Percentiles rank a stretch among this genome's conserved stretches.
These are phyloP conservation scores for Ilex aquifolium DNA, from an alignment of 257 asterid genomes.

Conservation along the genomic window DNA sequence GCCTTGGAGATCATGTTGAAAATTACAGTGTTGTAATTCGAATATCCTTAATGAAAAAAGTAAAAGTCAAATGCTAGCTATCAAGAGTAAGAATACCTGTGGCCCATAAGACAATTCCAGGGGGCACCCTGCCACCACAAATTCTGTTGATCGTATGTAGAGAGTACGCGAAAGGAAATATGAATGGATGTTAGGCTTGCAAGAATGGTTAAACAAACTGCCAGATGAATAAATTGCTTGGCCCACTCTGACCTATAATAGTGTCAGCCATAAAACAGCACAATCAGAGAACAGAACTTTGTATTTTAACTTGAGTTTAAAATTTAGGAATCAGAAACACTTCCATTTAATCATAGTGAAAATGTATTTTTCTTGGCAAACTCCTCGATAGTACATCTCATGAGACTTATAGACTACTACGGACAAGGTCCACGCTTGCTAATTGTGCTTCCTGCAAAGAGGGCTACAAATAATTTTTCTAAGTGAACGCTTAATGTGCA, in stretches of 20 bases:
- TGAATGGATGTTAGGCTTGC: conserved; percentile 76
- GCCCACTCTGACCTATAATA: conserved; percentile 75
- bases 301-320: background rate
- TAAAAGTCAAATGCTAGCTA: background rate
- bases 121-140: conserved; percentile 51
- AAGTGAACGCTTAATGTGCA: background rate
- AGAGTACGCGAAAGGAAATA: conserved; percentile 85
- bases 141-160: conserved; percentile 68
- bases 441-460: background rate
- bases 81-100: conserved; percentile 26
- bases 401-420: background rate
- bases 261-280: conserved; percentile 12
- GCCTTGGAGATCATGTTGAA: conserved; percentile 1
- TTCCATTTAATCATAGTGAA: background rate
- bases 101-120: conserved; percentile 95
- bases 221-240: conserved; percentile 79
- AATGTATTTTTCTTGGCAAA: background rate
- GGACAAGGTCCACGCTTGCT: background rate
- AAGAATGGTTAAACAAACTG: conserved; percentile 92
- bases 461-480: background rate
- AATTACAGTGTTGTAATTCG: conserved; percentile 12
- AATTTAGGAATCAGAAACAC: background rate
- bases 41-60: conserved; percentile 3
- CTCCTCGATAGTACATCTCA: background rate
- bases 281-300: conserved; percentile 4